Percentiles rank a stretch among this genome's conserved stretches.
phyloP scores from a whole-genome alignment of 305 asterid genomes.

The Lippia alba region DNA sequence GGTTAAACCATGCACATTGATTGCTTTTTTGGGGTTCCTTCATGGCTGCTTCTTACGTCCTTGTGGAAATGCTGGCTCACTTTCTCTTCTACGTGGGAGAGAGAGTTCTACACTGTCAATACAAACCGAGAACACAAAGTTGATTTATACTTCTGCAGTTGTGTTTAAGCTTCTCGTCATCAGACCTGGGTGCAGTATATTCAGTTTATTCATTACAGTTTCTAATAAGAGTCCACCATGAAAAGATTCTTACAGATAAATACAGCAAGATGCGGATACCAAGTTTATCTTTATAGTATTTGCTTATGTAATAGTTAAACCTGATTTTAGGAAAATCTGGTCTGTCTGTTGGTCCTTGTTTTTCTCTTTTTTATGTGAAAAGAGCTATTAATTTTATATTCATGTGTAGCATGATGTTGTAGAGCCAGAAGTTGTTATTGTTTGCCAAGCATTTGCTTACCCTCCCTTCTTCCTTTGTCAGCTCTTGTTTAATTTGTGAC shows the following conservation, averaged over 20 bases:
- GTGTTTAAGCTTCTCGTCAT: slow-evolving; percentile 9
- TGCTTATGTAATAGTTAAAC: neutral
- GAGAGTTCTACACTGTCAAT: slow-evolving; percentile 2
- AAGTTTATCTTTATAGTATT: slow-evolving; percentile 18
- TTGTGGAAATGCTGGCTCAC: neutral
- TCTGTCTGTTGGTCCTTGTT: slow-evolving; percentile 10
- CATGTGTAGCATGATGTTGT: slow-evolving; percentile 14
- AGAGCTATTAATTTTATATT: slow-evolving; percentile 17
- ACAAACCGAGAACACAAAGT: slow-evolving; percentile 18
- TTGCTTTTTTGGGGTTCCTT: slow-evolving; percentile 2
- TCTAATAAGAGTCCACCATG: slow-evolving; percentile 14
- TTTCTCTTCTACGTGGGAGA: slow-evolving; percentile 1
- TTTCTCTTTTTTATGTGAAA: neutral
- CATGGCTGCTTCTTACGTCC: neutral
- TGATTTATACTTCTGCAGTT: slow-evolving; percentile 13
- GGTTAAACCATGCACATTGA: slow-evolving; percentile 13
- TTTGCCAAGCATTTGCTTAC: neutral
- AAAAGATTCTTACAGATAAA: neutral
- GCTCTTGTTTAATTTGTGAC: slow-evolving; percentile 20
- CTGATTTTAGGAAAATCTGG: neutral
- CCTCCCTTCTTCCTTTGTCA: neutral
- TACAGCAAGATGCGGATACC: neutral
- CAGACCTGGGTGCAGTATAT: slow-evolving; percentile 23
- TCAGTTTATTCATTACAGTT: neutral
- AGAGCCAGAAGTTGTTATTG: neutral